Evolutionary conservation across 768 basidiomycete species (phyloP).

Genomic region (Boletellus emodensis): DNA sequence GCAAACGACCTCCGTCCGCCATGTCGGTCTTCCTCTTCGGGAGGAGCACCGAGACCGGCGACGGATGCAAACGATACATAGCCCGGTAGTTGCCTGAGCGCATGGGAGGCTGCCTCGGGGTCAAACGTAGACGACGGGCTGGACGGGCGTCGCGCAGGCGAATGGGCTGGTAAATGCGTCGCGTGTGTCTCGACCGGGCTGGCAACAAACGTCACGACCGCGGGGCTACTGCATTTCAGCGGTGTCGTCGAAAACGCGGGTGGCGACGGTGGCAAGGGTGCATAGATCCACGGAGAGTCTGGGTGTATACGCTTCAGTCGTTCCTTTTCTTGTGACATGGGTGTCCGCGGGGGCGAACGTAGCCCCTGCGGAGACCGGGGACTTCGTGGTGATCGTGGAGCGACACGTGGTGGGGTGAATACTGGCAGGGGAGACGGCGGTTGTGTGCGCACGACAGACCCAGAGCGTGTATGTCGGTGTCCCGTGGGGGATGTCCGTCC

Average conservation of each 20-base stretch:
- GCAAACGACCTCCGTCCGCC: constrained; percentile 18
- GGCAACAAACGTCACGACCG: constrained; percentile 22
- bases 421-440: constrained; percentile 7
- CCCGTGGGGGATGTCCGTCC: constrained; percentile 1
- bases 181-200: constrained; percentile 14
- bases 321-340: constrained; percentile 15
- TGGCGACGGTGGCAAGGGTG: constrained; percentile 30
- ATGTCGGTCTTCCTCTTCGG: constrained; percentile 40
- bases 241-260: constrained; percentile 29
- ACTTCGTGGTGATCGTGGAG: constrained; percentile 12
- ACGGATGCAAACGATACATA: constrained; percentile 68
- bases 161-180: constrained; percentile 5
- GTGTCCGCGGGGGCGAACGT: constrained; percentile 21
- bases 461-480: constrained; percentile 13
- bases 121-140: constrained; percentile 47
- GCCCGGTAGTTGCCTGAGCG: constrained; percentile 52
- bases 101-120: constrained; percentile 55
- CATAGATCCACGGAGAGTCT: constrained; percentile 26
- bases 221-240: constrained; percentile 18
- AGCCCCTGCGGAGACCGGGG: constrained; percentile 13
- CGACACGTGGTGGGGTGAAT: constrained; percentile 3
- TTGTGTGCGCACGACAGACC: constrained; percentile 8
- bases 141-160: constrained; percentile 13
- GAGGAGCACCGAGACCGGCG: constrained; percentile 62
- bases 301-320: constrained; percentile 8